Percentiles rank a stretch among this genome's conserved stretches.
phyloP scores from a whole-genome alignment of 1,139 yeast species.

The Spathaspora sp. region DNA sequence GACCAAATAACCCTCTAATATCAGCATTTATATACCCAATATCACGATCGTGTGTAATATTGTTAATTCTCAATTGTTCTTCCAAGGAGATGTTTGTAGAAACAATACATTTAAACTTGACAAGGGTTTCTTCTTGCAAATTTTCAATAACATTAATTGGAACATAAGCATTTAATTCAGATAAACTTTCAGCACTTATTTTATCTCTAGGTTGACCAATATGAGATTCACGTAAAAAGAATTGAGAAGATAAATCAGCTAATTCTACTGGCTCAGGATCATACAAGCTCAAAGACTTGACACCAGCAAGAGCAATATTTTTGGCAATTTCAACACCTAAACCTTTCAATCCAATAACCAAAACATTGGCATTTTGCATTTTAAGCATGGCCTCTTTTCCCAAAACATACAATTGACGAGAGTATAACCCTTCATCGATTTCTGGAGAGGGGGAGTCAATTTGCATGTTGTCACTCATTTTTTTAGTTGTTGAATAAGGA shows the following conservation, averaged over 20 bases:
- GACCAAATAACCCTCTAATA: slow-evolving; percentile 85
- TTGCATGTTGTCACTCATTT: slow-evolving; percentile 43
- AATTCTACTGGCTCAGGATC: slow-evolving; percentile 74
- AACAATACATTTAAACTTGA: slow-evolving; percentile 76
- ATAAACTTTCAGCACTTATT: slow-evolving; percentile 62
- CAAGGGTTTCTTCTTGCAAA: slow-evolving; percentile 48
- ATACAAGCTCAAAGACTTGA: slow-evolving; percentile 82
- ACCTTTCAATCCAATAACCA: slow-evolving; percentile 85
- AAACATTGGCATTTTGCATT: slow-evolving; percentile 90
- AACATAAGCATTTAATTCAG: slow-evolving; percentile 86
- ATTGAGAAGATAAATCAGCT: slow-evolving; percentile 83
- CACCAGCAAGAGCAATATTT: slow-evolving; percentile 96
- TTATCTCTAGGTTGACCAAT: slow-evolving; percentile 77
- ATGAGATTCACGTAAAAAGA: slow-evolving; percentile 70
- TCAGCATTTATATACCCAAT: slow-evolving; percentile 83
- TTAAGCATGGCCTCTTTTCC: slow-evolving; percentile 98
- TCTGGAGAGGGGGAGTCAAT: slow-evolving; percentile 52
- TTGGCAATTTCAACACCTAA: slow-evolving; percentile 95
- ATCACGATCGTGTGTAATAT: slow-evolving; percentile 67
- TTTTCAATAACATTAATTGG: slow-evolving; percentile 73
- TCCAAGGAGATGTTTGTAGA: slow-evolving; percentile 75
- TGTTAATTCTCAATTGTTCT: slow-evolving; percentile 73
- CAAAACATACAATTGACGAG: slow-evolving; percentile 90
- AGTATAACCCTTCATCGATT: slow-evolving; percentile 91
- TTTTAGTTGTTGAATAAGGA: too few species aligned